phyloP scores from a whole-genome alignment of 805 yeast genomes.

The Metschnikowia peoriensis region DNA sequence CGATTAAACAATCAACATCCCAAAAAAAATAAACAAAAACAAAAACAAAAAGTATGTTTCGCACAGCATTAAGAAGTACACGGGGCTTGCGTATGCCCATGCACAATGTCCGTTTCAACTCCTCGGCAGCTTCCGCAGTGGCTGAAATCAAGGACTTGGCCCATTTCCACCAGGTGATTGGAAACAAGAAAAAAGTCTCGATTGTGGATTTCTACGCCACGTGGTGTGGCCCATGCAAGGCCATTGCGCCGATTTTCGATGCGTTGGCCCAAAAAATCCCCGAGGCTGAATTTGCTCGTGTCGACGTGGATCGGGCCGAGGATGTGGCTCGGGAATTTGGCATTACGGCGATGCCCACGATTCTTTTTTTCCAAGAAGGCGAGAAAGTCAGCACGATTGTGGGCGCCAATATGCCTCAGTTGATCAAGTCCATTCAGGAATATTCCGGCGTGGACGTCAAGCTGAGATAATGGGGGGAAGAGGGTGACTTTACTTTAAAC shows the following conservation, averaged over 20 bases:
- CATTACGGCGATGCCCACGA: conserved; percentile 76
- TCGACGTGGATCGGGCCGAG: conserved; percentile 64
- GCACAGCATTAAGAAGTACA: conserved; percentile 2
- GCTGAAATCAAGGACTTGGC: conserved; percentile 28
- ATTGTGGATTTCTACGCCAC: conserved; percentile 67
- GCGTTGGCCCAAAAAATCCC: conserved; percentile 41
- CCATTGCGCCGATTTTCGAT: conserved; percentile 58
- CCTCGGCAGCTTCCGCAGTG: conserved; percentile 18
- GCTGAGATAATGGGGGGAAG: conserved; percentile 5
- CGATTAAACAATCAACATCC: too few species aligned
- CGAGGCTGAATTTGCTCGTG: conserved; percentile 60
- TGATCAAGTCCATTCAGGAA: conserved; percentile 27
- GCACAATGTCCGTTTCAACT: conserved; percentile 12
- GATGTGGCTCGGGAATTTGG: conserved; percentile 63
- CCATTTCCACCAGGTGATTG: conserved; percentile 26
- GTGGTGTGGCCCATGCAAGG: conserved; percentile 81
- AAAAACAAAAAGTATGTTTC: conserved; percentile 9
- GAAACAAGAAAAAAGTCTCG: conserved; percentile 37
- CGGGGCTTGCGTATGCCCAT: neutral
- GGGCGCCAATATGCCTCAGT: conserved; percentile 58
- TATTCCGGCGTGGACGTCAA: conserved; percentile 29
- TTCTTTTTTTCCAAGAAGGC: conserved; percentile 60
- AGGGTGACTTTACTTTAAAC: neutral
- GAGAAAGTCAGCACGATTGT: conserved; percentile 54
- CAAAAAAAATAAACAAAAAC: too few species aligned